Conservation (phyloP, 83 land plant species). For the Picea engelmannii region DNA sequence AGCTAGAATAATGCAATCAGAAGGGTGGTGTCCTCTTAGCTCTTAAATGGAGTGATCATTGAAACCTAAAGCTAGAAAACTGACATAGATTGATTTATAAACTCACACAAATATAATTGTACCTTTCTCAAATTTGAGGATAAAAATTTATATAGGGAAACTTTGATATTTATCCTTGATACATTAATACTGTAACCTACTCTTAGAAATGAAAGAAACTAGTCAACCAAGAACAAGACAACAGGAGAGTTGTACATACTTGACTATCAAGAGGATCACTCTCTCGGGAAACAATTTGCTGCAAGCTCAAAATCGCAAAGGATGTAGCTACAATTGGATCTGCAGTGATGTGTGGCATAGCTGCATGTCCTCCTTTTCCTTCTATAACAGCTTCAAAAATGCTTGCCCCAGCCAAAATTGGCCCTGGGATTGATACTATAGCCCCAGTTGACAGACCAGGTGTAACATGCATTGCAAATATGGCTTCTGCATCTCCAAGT, state of each 20-base stretch:
- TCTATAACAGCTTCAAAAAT: slow-evolving; percentile 41
- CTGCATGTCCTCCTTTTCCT: slow-evolving; percentile 77
- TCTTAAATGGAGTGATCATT: too few relatives aligned
- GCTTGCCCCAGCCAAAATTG: slow-evolving; percentile 49
- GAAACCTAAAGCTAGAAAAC: too few relatives aligned
- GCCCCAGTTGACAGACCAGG: slow-evolving; percentile 28
- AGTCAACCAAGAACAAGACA: too few relatives aligned
- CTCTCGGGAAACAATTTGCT: slow-evolving; percentile 70
- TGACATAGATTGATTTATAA: too few relatives aligned
- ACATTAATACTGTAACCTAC: too few relatives aligned
- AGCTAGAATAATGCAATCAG: too few relatives aligned
- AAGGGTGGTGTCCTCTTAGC: too few relatives aligned
- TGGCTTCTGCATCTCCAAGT: slow-evolving; percentile 47
- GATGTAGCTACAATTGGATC: slow-evolving; percentile 74
- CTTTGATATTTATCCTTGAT: too few relatives aligned
- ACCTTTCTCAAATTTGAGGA: too few relatives aligned
- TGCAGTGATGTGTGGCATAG: slow-evolving; percentile 35
- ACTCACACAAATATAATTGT: too few relatives aligned
- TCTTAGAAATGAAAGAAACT: too few relatives aligned
- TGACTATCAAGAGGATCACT: slow-evolving; percentile 68
- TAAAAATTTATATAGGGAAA: too few relatives aligned
- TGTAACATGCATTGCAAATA: slow-evolving; percentile 63
- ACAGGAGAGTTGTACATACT: slow-evolving; percentile 21
- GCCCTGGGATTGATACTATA: slow-evolving; percentile 44
- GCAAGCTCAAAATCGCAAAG: slow-evolving; percentile 49